Conservation (phyloP, 2,329 filamentous ascomycete species). For the Neofusicoccum cordaticola region DNA sequence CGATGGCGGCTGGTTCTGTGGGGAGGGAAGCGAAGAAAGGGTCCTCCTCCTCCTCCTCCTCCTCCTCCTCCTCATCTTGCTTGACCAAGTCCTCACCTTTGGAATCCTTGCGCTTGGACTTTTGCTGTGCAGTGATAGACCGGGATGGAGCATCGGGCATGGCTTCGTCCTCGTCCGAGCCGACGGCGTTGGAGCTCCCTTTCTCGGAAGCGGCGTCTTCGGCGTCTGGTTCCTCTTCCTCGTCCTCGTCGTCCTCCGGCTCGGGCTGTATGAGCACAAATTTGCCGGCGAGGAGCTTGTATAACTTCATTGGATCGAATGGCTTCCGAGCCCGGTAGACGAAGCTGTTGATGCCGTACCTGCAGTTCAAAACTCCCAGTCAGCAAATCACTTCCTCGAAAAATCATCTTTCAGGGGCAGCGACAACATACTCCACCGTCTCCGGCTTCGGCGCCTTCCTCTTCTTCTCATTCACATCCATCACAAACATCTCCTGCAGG, state of each 20-base stretch:
- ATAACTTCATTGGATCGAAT: conserved; percentile 42
- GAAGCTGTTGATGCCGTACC: conserved; percentile 68
- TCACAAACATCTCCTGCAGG: conserved; percentile 64
- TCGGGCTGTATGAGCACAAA: conserved; percentile 44
- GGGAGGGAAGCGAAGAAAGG: conserved; percentile 17
- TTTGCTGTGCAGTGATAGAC: background rate
- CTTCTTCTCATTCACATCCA: conserved; percentile 53
- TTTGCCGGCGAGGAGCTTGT: conserved; percentile 41
- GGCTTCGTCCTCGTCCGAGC: conserved; percentile 20
- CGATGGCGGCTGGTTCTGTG: conserved; percentile 33
- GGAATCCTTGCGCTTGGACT: conserved; percentile 4
- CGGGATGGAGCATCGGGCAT: conserved; percentile 7
- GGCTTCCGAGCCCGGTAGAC: conserved; percentile 59
- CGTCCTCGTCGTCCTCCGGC: conserved; percentile 32
- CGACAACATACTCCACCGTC: conserved; percentile 57
- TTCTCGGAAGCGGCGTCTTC: conserved; percentile 20
- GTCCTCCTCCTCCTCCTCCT: conserved; percentile 27
- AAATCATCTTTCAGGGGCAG: background rate
- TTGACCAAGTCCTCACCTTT: conserved; percentile 23
- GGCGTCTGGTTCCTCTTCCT: conserved; percentile 23
- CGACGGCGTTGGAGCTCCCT: background rate
- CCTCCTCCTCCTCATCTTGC: conserved; percentile 24
- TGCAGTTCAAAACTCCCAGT: conserved; percentile 20
- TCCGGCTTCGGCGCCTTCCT: conserved; percentile 67
- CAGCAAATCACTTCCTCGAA: background rate